Evolutionary conservation across 805 yeast species (phyloP).

Genomic region (Komagataella populi): DNA sequence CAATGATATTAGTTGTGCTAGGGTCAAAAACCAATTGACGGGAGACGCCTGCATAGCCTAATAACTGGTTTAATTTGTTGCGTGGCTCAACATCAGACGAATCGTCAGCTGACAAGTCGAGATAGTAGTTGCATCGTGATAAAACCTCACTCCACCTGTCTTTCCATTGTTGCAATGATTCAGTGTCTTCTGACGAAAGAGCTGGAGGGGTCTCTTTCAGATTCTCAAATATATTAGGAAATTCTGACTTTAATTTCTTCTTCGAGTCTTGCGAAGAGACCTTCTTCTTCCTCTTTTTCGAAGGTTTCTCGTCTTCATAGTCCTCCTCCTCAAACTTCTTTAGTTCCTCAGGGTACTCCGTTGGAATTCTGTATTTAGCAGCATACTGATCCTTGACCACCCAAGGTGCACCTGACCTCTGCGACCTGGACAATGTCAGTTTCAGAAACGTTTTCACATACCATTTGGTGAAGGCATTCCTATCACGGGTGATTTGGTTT

Average conservation of each 20-base stretch:
- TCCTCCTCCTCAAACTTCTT: slow-evolving; percentile 19
- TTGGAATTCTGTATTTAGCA: slow-evolving; percentile 48
- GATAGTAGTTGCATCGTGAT: slow-evolving; percentile 30
- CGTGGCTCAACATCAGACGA: slow-evolving; percentile 18
- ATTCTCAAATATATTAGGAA: slow-evolving; percentile 15
- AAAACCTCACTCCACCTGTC: slow-evolving; percentile 36
- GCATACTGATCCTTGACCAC: slow-evolving; percentile 74
- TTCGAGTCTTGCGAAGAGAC: not conserved
- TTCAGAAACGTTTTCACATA: slow-evolving; percentile 81
- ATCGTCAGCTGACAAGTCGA: slow-evolving; percentile 30
- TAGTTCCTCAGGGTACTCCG: slow-evolving; percentile 43
- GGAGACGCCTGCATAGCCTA: slow-evolving; percentile 33
- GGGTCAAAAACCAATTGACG: slow-evolving; percentile 32
- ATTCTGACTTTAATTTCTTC: not conserved
- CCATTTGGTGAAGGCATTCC: slow-evolving; percentile 82
- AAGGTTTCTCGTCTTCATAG: not conserved
- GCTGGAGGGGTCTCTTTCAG: slow-evolving; percentile 22
- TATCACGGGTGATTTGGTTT: slow-evolving; percentile 63
- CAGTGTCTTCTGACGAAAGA: slow-evolving; percentile 22
- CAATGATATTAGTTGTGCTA: slow-evolving; percentile 26
- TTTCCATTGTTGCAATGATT: slow-evolving; percentile 35
- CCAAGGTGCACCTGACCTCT: slow-evolving; percentile 93
- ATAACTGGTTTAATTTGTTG: slow-evolving; percentile 27
- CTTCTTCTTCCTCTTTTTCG: slow-evolving; percentile 3
- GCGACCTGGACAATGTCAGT: slow-evolving; percentile 60